Evolutionary conservation across 139 green algal genomes (phyloP).

Genomic region (Tetraselmis chui): DNA sequence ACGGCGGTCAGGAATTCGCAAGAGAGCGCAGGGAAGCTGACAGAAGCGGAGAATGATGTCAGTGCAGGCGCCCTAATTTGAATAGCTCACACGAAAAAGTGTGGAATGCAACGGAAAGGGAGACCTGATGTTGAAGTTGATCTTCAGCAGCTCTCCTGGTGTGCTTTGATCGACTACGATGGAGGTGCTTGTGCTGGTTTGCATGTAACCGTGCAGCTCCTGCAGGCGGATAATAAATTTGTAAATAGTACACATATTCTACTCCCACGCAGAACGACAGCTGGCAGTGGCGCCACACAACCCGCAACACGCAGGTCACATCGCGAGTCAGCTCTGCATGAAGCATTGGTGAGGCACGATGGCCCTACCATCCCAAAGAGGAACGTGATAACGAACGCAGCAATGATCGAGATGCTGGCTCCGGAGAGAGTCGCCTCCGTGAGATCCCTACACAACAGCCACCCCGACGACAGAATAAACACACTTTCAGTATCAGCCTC

Average conservation of each 20-base stretch:
- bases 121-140: slow-evolving; percentile 96
- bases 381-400: slow-evolving; percentile 73
- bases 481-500: no score
- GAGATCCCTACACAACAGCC: slow-evolving; percentile 65
- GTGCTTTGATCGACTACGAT: slow-evolving; percentile 83
- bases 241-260: not conserved
- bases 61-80: no score
- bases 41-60: no score
- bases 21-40: no score
- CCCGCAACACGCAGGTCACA: not conserved
- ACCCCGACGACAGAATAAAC: no score
- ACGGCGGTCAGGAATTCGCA: no score
- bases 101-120: not conserved
- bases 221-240: slow-evolving; percentile 30
- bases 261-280: not conserved
- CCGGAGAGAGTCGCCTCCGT: slow-evolving; percentile 88
- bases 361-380: slow-evolving; percentile 74
- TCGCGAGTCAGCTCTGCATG: not conserved
- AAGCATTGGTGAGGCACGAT: no score
- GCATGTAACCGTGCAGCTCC: slow-evolving; percentile 78
- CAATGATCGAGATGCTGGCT: slow-evolving; percentile 76
- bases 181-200: slow-evolving; percentile 47
- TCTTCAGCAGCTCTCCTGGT: slow-evolving; percentile 84
- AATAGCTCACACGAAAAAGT: not conserved
- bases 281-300: no score